phyloP scores from a whole-genome alignment of 345 rosid species.

The Excoecaria agallocha region DNA sequence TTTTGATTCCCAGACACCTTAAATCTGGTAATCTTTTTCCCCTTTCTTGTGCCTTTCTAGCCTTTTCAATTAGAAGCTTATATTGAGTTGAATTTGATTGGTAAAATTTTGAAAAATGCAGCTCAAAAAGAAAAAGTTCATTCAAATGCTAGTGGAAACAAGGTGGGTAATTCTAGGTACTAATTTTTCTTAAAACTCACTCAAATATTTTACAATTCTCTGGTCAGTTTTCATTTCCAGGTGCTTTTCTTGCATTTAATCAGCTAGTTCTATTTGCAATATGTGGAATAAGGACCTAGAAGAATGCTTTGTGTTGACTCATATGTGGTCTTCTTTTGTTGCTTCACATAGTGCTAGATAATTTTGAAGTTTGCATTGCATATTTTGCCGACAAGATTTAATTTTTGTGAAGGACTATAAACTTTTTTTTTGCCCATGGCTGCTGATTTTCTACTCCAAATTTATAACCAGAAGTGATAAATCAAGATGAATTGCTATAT shows the following conservation, averaged over 20 bases:
- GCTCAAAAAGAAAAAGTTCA: constrained; percentile 11
- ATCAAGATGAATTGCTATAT: not conserved
- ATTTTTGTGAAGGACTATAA: not conserved
- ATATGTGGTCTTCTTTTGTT: not conserved
- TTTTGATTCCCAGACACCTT: constrained; percentile 20
- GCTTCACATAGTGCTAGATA: not conserved
- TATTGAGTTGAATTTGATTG: not conserved
- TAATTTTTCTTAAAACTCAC: not conserved
- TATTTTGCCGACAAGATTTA: not conserved
- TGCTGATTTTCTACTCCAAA: not conserved
- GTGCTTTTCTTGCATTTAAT: not conserved
- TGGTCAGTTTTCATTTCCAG: not conserved
- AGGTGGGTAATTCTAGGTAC: constrained; percentile 6
- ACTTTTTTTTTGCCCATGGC: not conserved
- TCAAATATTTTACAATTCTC: not conserved
- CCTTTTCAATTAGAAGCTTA: too few species aligned
- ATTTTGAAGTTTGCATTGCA: not conserved
- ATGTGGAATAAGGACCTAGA: not conserved
- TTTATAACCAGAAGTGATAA: not conserved
- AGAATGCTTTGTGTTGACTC: too few species aligned
- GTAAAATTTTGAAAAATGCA: constrained; percentile 18
- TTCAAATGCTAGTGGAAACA: not conserved
- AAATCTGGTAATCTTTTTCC: constrained; percentile 20
- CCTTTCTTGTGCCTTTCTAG: too few species aligned
- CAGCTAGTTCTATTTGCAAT: not conserved